These are phyloP conservation scores for Penicillium atrosanguineum DNA, from an alignment of 495 filamentous ascomycete genomes.

Conservation along the genomic window DNA sequence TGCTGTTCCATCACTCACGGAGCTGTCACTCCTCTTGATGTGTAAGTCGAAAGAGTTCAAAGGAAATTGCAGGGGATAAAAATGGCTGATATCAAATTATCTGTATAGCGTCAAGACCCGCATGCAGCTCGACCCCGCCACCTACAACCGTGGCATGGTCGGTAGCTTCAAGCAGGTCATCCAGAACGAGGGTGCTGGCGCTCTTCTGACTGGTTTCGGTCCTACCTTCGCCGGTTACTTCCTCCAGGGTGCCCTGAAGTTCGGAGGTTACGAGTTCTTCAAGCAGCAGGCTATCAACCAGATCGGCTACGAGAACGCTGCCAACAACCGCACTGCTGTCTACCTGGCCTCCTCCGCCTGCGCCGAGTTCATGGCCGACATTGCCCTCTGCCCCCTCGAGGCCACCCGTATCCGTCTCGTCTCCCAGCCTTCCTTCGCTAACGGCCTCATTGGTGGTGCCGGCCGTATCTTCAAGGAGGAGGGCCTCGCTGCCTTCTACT, in stretches of 20 bases:
- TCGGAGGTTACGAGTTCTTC: conserved; percentile 94
- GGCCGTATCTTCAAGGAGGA: conserved; percentile 81
- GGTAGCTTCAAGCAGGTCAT: conserved; percentile 85
- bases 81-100: neutral
- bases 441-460: conserved; percentile 78
- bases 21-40: conserved; percentile 88
- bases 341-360: conserved; percentile 81
- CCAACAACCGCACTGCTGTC: conserved; percentile 82
- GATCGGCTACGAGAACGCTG: conserved; percentile 74
- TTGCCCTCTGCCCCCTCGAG: conserved; percentile 91
- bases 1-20: conserved; percentile 96
- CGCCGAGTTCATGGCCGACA: conserved; percentile 93
- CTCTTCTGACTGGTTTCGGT: conserved; percentile 82
- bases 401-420: conserved; percentile 95
- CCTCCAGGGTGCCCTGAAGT: conserved; percentile 93
- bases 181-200: conserved; percentile 79
- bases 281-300: conserved; percentile 88
- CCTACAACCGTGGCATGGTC: conserved; percentile 87
- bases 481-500: conserved; percentile 89
- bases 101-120: conserved; percentile 81
- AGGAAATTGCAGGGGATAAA: neutral
- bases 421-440: conserved; percentile 82
- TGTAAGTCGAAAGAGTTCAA: conserved; percentile 62
- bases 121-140: conserved; percentile 87
- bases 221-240: conserved; percentile 91